phyloP scores from a whole-genome alignment of 2,329 filamentous ascomycete genomes.

The Thelonectria blattea region DNA sequence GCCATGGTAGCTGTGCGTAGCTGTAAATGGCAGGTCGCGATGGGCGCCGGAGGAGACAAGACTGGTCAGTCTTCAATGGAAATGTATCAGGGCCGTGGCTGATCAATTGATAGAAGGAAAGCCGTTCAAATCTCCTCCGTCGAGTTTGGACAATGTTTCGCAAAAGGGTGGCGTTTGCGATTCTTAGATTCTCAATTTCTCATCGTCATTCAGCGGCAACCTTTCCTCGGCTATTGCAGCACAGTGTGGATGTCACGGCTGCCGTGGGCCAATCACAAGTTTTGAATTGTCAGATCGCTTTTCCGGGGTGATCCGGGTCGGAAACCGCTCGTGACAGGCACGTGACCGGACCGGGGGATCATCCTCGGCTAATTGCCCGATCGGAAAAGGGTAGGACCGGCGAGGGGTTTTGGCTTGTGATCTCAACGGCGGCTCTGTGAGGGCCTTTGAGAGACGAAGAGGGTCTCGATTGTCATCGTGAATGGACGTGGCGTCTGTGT shows the following conservation, averaged over 20 bases:
- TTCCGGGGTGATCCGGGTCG: constrained; percentile 37
- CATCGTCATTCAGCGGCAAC: constrained; percentile 36
- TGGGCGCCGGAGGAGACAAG: constrained; percentile 36
- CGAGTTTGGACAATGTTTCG: constrained; percentile 28
- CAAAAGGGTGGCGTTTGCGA: constrained; percentile 32
- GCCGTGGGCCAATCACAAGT: constrained; percentile 34
- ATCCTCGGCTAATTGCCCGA: constrained; percentile 26
- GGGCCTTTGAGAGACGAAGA: too few relatives aligned
- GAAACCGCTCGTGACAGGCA: constrained; percentile 34
- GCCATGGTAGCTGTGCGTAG: constrained; percentile 53
- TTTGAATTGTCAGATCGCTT: constrained; percentile 42
- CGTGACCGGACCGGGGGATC: constrained; percentile 24
- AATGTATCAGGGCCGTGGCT: constrained; percentile 25
- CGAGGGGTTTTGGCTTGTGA: neutral
- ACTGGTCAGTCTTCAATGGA: constrained; percentile 34
- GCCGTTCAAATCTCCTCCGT: constrained; percentile 39
- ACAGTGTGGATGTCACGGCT: constrained; percentile 24
- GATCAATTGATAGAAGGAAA: constrained; percentile 38
- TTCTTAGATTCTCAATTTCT: constrained; percentile 26
- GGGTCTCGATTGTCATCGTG: neutral
- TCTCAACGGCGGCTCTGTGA: neutral
- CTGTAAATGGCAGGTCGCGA: constrained; percentile 25
- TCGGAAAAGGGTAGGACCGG: neutral
- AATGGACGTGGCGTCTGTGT: constrained; percentile 13
- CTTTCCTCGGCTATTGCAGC: constrained; percentile 41